These are phyloP conservation scores for Phlebiopsis gigantea DNA, from an alignment of 768 basidiomycete genomes.

Conservation along the genomic window DNA sequence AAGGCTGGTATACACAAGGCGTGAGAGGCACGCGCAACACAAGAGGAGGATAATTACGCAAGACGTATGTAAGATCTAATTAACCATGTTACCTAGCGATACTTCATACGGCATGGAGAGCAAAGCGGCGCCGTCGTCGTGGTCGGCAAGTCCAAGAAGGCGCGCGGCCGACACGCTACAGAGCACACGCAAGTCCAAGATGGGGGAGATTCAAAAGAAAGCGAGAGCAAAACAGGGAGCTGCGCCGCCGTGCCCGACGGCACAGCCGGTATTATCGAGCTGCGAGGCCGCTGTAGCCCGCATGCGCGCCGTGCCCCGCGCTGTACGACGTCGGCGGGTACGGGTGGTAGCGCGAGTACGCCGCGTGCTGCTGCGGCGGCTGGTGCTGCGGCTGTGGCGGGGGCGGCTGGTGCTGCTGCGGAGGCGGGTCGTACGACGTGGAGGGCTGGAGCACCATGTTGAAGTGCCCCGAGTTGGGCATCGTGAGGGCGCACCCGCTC, in stretches of 20 bases:
- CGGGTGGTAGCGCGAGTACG: conserved; percentile 9
- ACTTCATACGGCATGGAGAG: not conserved
- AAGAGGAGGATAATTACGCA: not conserved
- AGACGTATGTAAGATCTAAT: not conserved
- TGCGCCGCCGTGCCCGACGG: not conserved
- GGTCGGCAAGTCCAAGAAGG: not conserved
- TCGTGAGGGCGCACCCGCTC: not conserved
- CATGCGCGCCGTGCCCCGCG: not conserved
- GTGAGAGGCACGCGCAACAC: not conserved
- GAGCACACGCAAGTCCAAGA: not conserved
- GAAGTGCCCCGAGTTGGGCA: conserved; percentile 5
- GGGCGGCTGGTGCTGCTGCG: not conserved
- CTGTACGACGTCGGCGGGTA: conserved; percentile 9
- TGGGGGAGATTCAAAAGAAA: not conserved
- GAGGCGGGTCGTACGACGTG: not conserved
- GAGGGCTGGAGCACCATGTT: not conserved
- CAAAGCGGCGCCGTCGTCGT: not conserved
- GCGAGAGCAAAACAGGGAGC: not conserved
- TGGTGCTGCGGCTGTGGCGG: conserved; percentile 1
- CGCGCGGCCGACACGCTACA: not conserved
- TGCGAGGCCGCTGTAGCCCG: conserved; percentile 3
- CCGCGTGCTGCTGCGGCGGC: too few species aligned
- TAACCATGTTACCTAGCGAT: not conserved
- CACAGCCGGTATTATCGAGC: conserved; percentile 8
- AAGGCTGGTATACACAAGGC: not conserved